phyloP scores from a whole-genome alignment of 768 basidiomycete genomes.

The Leccinum longicurvipes region DNA sequence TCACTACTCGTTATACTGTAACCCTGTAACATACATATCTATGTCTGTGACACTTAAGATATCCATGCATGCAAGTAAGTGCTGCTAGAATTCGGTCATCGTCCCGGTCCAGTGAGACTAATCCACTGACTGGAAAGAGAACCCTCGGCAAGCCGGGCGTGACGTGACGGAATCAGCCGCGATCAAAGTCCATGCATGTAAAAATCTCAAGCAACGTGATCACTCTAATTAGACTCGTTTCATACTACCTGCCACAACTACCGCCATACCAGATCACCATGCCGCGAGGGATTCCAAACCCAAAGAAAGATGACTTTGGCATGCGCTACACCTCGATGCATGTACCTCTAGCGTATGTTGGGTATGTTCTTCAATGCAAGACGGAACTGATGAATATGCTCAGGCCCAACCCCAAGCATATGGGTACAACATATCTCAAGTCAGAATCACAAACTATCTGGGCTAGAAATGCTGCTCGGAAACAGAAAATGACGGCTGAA shows the following conservation, averaged over 20 bases:
- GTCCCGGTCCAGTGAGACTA: background rate
- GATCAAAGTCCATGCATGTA: background rate
- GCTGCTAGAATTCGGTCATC: background rate
- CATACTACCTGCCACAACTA: background rate
- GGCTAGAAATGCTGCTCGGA: conserved; percentile 61
- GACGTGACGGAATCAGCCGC: too few relatives aligned
- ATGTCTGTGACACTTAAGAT: conserved; percentile 1
- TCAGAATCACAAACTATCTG: conserved; percentile 71
- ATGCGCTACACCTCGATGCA: conserved; percentile 78
- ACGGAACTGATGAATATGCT: conserved; percentile 10
- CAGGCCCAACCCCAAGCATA: conserved; percentile 79
- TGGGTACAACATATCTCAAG: conserved; percentile 75
- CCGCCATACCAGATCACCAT: conserved; percentile 34
- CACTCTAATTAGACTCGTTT: background rate
- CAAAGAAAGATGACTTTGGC: conserved; percentile 76
- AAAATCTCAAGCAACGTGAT: too few relatives aligned
- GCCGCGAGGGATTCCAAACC: conserved; percentile 82
- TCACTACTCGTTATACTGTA: conserved; percentile 14
- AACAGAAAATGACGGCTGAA: conserved; percentile 43
- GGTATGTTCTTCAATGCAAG: conserved; percentile 1
- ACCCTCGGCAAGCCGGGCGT: too few relatives aligned
- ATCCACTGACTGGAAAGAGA: conserved; percentile 15
- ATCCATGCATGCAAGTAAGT: background rate
- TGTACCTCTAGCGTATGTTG: conserved; percentile 68
- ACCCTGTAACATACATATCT: conserved; percentile 22